These are phyloP conservation scores for Verticillium isaacii DNA, from an alignment of 2,329 filamentous ascomycete genomes.

Conservation along the genomic window DNA sequence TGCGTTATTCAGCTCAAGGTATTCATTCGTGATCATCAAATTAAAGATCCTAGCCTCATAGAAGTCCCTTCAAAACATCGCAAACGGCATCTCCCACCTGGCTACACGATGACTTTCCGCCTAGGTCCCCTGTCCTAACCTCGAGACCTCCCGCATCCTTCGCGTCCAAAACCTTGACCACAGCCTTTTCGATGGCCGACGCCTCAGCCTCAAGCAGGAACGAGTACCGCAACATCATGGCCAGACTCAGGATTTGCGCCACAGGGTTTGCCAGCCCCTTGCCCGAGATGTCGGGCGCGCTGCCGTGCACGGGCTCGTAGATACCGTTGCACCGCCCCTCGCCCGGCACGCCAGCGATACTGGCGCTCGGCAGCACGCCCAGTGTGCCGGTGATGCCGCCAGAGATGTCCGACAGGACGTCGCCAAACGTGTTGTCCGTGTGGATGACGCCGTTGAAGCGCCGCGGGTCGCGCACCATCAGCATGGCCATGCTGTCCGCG, in stretches of 20 bases:
- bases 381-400: constrained; percentile 41
- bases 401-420: constrained; percentile 40
- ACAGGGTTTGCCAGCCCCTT: constrained; percentile 69
- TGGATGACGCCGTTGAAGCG: constrained; percentile 42
- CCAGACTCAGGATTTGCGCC: constrained; percentile 64
- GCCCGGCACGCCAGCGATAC: constrained; percentile 34
- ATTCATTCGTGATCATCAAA: too few species aligned
- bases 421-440: constrained; percentile 43
- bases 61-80: background rate
- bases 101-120: constrained; percentile 55
- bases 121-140: constrained; percentile 61
- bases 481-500: constrained; percentile 41
- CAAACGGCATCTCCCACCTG: constrained; percentile 61
- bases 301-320: constrained; percentile 56
- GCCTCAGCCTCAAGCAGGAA: constrained; percentile 37
- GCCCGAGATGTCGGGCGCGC: constrained; percentile 68
- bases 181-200: constrained; percentile 15
- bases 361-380: constrained; percentile 39
- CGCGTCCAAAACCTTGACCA: constrained; percentile 51
- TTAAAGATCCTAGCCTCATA: background rate
- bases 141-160: constrained; percentile 31
- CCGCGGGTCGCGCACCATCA: constrained; percentile 41
- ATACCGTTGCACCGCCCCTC: constrained; percentile 57
- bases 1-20: too few species aligned
- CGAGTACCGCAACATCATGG: constrained; percentile 71